Evolutionary conservation across 2,329 filamentous ascomycete genomes (phyloP).

Genomic region (Cladophialophora chaetospira): DNA sequence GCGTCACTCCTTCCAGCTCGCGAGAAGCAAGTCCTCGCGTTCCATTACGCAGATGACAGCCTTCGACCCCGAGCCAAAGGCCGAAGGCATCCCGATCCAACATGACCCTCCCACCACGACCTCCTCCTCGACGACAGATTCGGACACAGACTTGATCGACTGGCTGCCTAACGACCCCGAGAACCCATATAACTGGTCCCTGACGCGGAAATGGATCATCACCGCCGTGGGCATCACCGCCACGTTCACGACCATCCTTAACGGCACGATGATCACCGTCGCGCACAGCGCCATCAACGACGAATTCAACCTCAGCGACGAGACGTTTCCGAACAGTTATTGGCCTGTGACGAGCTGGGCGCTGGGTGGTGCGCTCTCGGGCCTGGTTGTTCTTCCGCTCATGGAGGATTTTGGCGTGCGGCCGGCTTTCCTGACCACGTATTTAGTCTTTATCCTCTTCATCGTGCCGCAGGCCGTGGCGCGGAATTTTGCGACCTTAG

Average conservation of each 20-base stretch:
- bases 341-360: constrained; percentile 48
- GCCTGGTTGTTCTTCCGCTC: constrained; percentile 45
- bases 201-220: constrained; percentile 40
- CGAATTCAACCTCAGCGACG: constrained; percentile 34
- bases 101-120: neutral
- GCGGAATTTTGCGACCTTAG: constrained; percentile 31
- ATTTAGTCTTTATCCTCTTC: constrained; percentile 35
- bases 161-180: constrained; percentile 40
- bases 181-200: constrained; percentile 45
- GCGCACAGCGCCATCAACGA: constrained; percentile 41
- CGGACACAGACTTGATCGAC: constrained; percentile 1
- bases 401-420: constrained; percentile 44
- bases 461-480: constrained; percentile 34
- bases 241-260: constrained; percentile 40
- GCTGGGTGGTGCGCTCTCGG: constrained; percentile 45
- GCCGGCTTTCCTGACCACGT: constrained; percentile 36
- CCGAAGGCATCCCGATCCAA: constrained; percentile 8
- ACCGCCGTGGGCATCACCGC: constrained; percentile 36
- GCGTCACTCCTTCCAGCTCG: neutral
- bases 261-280: constrained; percentile 44
- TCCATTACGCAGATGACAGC: constrained; percentile 4
- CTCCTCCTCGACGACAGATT: neutral
- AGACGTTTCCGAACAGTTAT: constrained; percentile 44
- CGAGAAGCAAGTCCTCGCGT: neutral
- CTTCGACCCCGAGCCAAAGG: constrained; percentile 7